These are phyloP conservation scores for Populus deltoides DNA, from an alignment of 345 rosid species.

Conservation along the genomic window DNA sequence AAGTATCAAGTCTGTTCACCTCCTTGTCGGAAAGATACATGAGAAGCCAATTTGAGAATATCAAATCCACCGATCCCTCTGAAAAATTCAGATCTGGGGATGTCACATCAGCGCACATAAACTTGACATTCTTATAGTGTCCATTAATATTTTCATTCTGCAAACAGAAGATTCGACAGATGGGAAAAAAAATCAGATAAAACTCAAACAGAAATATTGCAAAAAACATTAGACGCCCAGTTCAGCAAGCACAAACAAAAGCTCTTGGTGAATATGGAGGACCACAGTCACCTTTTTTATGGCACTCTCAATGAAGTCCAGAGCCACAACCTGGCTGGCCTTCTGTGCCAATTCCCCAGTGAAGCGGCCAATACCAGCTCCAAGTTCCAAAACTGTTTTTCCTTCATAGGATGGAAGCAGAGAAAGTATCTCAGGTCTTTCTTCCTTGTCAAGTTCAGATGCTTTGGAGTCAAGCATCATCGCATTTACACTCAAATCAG, in stretches of 20 bases:
- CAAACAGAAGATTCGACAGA: conserved; percentile 10
- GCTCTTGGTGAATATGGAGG: background rate
- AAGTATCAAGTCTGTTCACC: conserved; percentile 31
- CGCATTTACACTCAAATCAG: conserved; percentile 68
- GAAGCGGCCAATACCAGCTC: conserved; percentile 97
- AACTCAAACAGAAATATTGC: background rate
- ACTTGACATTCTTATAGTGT: conserved; percentile 72
- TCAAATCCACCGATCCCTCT: conserved; percentile 66
- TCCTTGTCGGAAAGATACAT: conserved; percentile 96
- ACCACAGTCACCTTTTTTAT: conserved; percentile 65
- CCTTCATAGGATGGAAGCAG: conserved; percentile 76
- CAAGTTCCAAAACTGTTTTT: conserved; percentile 74
- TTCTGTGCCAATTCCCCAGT: conserved; percentile 80
- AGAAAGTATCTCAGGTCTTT: conserved; percentile 93
- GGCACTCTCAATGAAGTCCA: conserved; percentile 81
- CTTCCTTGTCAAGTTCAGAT: conserved; percentile 92
- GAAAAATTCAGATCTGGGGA: conserved; percentile 61
- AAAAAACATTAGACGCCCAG: background rate
- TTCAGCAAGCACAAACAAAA: background rate
- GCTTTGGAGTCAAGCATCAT: conserved; percentile 98
- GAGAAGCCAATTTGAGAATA: conserved; percentile 92
- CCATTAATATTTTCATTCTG: conserved; percentile 79
- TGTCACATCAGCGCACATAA: conserved; percentile 86
- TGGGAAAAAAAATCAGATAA: conserved; percentile 5
- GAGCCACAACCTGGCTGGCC: conserved; percentile 68